phyloP scores from a whole-genome alignment of 2,329 filamentous ascomycete genomes.

The Aspergillus clavatus region DNA sequence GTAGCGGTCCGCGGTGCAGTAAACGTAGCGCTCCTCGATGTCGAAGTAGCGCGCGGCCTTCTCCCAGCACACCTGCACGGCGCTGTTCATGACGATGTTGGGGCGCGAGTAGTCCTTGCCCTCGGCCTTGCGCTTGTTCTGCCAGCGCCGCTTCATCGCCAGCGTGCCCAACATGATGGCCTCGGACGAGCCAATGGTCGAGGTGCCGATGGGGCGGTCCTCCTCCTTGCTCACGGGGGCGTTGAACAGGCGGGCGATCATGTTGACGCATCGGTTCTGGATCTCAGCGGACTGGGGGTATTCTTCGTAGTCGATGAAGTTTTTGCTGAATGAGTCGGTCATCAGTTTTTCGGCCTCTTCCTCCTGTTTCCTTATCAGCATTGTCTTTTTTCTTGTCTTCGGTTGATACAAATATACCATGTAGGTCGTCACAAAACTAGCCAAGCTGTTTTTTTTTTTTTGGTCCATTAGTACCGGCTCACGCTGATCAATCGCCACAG shows the following conservation, averaged over 20 bases:
- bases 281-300: conserved; percentile 77
- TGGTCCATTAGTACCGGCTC: neutral
- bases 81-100: conserved; percentile 93
- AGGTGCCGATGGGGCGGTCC: conserved; percentile 73
- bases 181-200: conserved; percentile 83
- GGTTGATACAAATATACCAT: conserved; percentile 57
- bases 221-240: conserved; percentile 56
- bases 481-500: neutral
- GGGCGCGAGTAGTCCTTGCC: conserved; percentile 76
- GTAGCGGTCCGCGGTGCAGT: conserved; percentile 57
- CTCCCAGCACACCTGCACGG: conserved; percentile 97
- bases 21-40: conserved; percentile 78
- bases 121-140: conserved; percentile 74
- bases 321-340: conserved; percentile 86
- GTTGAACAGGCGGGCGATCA: conserved; percentile 88
- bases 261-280: conserved; percentile 86
- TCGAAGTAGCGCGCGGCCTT: conserved; percentile 89
- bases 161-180: conserved; percentile 52
- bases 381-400: neutral
- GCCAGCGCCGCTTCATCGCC: conserved; percentile 95
- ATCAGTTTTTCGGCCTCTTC: conserved; percentile 95
- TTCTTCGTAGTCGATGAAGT: conserved; percentile 89
- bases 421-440: conserved; percentile 92
- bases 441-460: conserved; percentile 62
- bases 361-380: conserved; percentile 52